phyloP scores from a whole-genome alignment of 1,284 basidiomycete species.

The Sporisorium iseilematis-ciliati region DNA sequence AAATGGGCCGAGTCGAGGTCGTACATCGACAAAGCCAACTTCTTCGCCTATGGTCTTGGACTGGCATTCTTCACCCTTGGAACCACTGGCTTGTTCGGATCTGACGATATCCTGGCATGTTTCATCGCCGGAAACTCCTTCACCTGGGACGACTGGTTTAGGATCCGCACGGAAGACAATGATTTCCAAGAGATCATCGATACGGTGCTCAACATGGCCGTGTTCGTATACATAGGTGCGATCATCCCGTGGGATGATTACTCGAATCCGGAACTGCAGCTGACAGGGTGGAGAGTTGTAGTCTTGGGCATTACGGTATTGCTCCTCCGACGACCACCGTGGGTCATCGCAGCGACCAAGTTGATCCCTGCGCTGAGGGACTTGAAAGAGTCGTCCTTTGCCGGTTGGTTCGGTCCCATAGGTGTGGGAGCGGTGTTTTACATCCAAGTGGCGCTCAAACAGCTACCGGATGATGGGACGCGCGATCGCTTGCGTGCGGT shows the following conservation, averaged over 20 bases:
- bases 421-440: conserved; percentile 72
- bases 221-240: conserved; percentile 71
- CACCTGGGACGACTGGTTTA: conserved; percentile 72
- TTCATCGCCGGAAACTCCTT: conserved; percentile 71
- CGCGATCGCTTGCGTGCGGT: conserved; percentile 69
- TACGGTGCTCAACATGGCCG: conserved; percentile 72
- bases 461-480: conserved; percentile 71
- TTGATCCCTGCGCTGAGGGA: conserved; percentile 61
- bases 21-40: conserved; percentile 70
- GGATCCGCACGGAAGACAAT: conserved; percentile 73
- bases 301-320: conserved; percentile 62
- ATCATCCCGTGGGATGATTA: conserved; percentile 69
- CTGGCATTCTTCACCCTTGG: conserved; percentile 71
- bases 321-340: conserved; percentile 63
- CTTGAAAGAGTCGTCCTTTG: conserved; percentile 62
- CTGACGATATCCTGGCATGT: conserved; percentile 71
- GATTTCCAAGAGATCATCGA: conserved; percentile 75
- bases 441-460: conserved; percentile 72
- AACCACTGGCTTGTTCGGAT: conserved; percentile 71
- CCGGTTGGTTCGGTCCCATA: conserved; percentile 69
- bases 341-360: conserved; percentile 60
- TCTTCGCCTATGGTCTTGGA: conserved; percentile 70
- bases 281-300: conserved; percentile 65
- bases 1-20: conserved; percentile 68
- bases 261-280: conserved; percentile 42